A percentile compares a stretch with the other conserved stretches of the same genome.
These are phyloP conservation scores for Thamnidium elegans DNA, from an alignment of 192 early-diverging fungal genomes.

Conservation along the genomic window DNA sequence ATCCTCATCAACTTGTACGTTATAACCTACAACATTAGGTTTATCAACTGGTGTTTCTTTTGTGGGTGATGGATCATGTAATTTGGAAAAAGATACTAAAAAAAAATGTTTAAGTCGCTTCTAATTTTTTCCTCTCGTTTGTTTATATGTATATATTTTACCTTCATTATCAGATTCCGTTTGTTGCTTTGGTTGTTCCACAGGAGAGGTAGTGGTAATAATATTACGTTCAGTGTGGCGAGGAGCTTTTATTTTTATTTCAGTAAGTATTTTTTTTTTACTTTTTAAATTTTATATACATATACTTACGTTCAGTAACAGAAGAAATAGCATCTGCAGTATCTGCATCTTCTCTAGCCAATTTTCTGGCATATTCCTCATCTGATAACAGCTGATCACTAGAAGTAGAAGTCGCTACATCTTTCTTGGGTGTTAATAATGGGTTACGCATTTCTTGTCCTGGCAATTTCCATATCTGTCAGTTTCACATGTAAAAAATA, in stretches of 20 bases:
- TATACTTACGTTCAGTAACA: neutral
- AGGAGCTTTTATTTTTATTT: neutral
- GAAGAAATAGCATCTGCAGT: neutral
- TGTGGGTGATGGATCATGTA: no score
- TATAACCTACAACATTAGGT: neutral
- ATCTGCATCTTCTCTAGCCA: slow-evolving; percentile 32
- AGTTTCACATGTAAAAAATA: neutral
- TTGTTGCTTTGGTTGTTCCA: no score
- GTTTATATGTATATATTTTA: neutral
- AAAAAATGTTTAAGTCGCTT: neutral
- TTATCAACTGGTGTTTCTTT: neutral
- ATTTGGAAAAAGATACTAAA: neutral
- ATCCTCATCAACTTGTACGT: slow-evolving; percentile 5
- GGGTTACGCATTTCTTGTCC: neutral
- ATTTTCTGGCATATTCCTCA: slow-evolving; percentile 50
- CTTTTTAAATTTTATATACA: neutral
- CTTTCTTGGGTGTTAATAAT: neutral
- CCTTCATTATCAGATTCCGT: neutral
- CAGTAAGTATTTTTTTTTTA: neutral
- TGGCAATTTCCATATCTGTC: neutral
- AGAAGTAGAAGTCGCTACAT: slow-evolving; percentile 25
- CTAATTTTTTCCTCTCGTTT: neutral
- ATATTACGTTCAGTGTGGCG: neutral
- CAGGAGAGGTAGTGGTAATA: no score
- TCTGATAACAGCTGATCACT: slow-evolving; percentile 45